These are phyloP conservation scores for Heliamphora exappendiculata DNA, from an alignment of 148 eudicot species.

Conservation along the genomic window DNA sequence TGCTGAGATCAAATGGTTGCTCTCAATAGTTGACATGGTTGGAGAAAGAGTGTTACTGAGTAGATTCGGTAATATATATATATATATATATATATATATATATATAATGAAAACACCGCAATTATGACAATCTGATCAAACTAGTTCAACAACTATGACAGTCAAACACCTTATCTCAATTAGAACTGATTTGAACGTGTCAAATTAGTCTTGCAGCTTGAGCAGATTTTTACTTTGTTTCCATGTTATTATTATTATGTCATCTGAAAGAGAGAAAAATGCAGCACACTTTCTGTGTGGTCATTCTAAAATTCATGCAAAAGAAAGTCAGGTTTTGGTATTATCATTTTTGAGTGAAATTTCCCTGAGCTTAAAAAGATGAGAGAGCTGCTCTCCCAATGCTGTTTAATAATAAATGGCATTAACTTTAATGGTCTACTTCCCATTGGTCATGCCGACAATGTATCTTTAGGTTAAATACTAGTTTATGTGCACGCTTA, in stretches of 20 bases:
- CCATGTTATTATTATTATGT: not conserved
- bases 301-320: not conserved
- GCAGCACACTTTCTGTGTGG: not conserved
- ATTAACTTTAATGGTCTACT: not conserved
- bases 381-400: not conserved
- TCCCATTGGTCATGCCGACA: not conserved
- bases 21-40: not conserved
- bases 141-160: not conserved
- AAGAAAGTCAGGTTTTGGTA: not conserved
- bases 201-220: not conserved
- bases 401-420: not conserved
- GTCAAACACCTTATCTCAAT: not conserved
- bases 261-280: not conserved
- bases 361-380: not conserved
- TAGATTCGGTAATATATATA: not conserved
- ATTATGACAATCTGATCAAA: no score
- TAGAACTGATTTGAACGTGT: not conserved
- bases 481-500: no score
- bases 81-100: no score
- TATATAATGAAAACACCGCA: no score
- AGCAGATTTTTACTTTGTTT: not conserved
- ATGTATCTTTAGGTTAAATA: slow-evolving; percentile 1
- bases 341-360: not conserved
- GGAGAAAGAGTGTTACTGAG: not conserved
- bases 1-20: not conserved